Percentiles rank a stretch among this genome's conserved stretches.
These are phyloP conservation scores for Xylariaceae sp. DNA, from an alignment of 2,329 filamentous ascomycete genomes.

Conservation along the genomic window DNA sequence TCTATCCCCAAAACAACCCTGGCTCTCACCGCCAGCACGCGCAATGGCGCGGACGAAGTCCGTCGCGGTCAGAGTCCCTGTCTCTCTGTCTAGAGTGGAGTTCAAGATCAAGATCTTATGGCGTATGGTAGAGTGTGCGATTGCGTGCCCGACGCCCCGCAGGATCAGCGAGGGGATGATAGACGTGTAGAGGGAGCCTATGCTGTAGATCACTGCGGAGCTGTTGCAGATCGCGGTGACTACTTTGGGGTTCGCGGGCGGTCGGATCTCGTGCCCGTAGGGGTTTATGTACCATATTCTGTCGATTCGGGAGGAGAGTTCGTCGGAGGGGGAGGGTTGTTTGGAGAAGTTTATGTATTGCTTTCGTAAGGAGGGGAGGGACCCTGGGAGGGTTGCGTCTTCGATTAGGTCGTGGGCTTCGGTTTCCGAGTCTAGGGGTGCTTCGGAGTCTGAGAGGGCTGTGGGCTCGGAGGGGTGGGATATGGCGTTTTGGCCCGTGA, in stretches of 20 bases:
- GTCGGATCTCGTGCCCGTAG: conserved; percentile 92
- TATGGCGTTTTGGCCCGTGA: conserved; percentile 90
- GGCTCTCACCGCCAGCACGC: conserved; percentile 67
- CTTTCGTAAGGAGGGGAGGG: conserved; percentile 71
- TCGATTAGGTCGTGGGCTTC: conserved; percentile 64
- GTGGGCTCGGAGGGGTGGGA: conserved; percentile 74
- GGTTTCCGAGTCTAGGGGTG: conserved; percentile 28
- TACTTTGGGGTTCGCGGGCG: conserved; percentile 77
- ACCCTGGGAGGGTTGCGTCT: conserved; percentile 78
- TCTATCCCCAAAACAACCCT: conserved; percentile 36
- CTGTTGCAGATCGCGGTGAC: conserved; percentile 62
- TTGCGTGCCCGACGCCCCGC: conserved; percentile 65
- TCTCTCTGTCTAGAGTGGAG: conserved; percentile 80
- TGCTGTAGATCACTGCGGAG: conserved; percentile 78
- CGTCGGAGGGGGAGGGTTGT: conserved; percentile 55
- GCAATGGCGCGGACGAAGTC: conserved; percentile 83
- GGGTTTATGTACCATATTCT: conserved; percentile 97
- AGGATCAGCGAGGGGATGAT: conserved; percentile 80
- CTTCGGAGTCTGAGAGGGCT: conserved; percentile 35
- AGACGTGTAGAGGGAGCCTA: conserved; percentile 90
- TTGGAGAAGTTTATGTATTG: conserved; percentile 84
- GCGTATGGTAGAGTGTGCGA: conserved; percentile 37
- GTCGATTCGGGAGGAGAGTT: conserved; percentile 72
- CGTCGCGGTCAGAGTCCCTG: conserved; percentile 72
- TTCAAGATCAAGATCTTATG: conserved; percentile 84